Evolutionary conservation across 805 yeast species (phyloP), one percentile per base, ranked within the genome.

Genomic region (Debaryomyces prosopidis): DNA sequence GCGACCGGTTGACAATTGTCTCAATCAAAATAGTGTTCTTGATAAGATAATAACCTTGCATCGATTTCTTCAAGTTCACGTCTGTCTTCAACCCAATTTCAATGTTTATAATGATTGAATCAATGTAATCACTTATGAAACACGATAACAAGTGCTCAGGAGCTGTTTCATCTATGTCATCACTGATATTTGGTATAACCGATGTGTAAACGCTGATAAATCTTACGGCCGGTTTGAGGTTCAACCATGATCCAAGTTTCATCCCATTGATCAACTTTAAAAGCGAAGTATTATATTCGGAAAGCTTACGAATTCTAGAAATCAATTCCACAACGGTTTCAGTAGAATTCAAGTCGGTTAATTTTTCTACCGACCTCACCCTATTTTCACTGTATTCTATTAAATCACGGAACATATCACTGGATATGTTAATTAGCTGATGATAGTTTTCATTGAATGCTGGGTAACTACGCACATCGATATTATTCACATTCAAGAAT

Each of bases 11-110:
- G 4, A 85, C 71, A 40, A 86, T 78, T 46, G 86, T 85, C 54
- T 89, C 96, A n/a, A 87, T 77, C 52, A 88, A 73, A 35, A 85
- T 79, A 41, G 87, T 66, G 58, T 89, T 88, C 43, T 85, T 84
- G 18, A 89, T 73, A 31, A 89, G 67, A 62, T 85, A 79, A 51
- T 80, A 81, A 1, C 97, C 97, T 48, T 87, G 70, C 1, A 74
- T 68, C 45, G 77, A 74, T 46, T 76, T 78, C 42, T 66, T 63
- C 16, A 58, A 62, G 28, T 49, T 47, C 9, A 53, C 39, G 33
- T 55, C 60, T 20, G 59, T 46, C 47, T 76, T 75, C 23, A 87
- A 80, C 51, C 77, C 76, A 42, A 80, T 69, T 59, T 87, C 95
- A 39, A 91, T 65, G 43, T 77, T 77, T 27, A 83, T 71, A 59